Percentiles rank a stretch among this genome's conserved stretches.
These are phyloP conservation scores for Buxus sempervirens DNA, from an alignment of 164 flowering plant genomes.

Conservation along the genomic window DNA sequence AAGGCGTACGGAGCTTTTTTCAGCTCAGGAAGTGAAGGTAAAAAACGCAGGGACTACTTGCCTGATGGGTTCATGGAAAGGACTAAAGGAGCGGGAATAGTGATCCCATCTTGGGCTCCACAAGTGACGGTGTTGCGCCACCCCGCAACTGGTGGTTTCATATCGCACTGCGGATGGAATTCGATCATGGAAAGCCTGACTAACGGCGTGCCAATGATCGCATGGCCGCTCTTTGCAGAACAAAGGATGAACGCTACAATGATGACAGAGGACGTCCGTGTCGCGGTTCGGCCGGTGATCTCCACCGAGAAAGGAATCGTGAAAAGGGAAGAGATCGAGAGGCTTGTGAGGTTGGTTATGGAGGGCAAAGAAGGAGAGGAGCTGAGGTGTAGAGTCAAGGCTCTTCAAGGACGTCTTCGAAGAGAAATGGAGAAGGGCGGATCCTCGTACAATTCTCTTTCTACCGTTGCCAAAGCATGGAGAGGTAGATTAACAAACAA, in stretches of 20 bases:
- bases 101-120: slow-evolving; percentile 44
- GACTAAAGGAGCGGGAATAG: slow-evolving; percentile 32
- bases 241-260: slow-evolving; percentile 50
- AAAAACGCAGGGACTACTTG: slow-evolving; percentile 22
- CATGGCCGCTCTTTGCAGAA: slow-evolving; percentile 62
- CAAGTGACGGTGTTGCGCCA: slow-evolving; percentile 42
- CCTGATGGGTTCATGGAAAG: slow-evolving; percentile 43
- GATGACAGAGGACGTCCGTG: slow-evolving; percentile 35
- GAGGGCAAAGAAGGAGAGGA: slow-evolving; percentile 29
- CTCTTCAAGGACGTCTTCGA: slow-evolving; percentile 23
- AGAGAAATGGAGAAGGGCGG: slow-evolving; percentile 25
- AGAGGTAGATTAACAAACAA: neutral
- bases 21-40: slow-evolving; percentile 12
- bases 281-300: slow-evolving; percentile 26
- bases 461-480: slow-evolving; percentile 5
- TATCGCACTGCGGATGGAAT: slow-evolving; percentile 65
- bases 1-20: slow-evolving; percentile 19
- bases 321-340: slow-evolving; percentile 33
- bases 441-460: slow-evolving; percentile 18
- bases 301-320: slow-evolving; percentile 7
- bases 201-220: slow-evolving; percentile 47
- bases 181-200: slow-evolving; percentile 41
- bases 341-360: slow-evolving; percentile 33
- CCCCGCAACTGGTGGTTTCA: slow-evolving; percentile 35
- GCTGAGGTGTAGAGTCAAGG: slow-evolving; percentile 18